These are phyloP conservation scores for Aurifilum marmelostoma DNA, from an alignment of 2,329 filamentous ascomycete genomes.

Conservation along the genomic window DNA sequence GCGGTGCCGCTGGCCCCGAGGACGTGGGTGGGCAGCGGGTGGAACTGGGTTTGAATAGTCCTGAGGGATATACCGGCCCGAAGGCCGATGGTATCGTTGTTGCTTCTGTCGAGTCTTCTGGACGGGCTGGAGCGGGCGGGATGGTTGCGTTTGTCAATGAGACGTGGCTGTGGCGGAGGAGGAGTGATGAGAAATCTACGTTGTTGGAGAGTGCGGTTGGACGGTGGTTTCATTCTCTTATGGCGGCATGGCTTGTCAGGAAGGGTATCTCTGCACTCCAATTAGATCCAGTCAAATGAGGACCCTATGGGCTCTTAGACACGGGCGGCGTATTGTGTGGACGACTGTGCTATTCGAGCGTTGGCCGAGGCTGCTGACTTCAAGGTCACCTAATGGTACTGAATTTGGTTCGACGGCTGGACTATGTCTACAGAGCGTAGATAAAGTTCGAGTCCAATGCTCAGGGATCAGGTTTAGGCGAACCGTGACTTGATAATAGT, in stretches of 20 bases:
- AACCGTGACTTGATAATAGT: neutral
- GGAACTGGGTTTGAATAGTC: constrained; percentile 18
- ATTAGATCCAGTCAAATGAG: neutral
- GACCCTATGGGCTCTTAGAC: neutral
- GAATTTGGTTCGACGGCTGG: neutral
- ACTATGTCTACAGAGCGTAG: neutral
- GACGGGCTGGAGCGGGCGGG: neutral
- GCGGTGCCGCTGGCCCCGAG: neutral
- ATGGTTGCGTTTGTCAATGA: constrained; percentile 14
- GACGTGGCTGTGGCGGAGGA: constrained; percentile 20
- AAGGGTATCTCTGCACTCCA: constrained; percentile 9
- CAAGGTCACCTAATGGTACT: neutral
- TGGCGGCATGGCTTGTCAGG: constrained; percentile 20
- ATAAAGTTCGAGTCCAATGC: neutral
- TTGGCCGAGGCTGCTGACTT: neutral
- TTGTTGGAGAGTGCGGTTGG: constrained; percentile 14
- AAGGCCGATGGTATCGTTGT: constrained; percentile 16
- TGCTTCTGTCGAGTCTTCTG: constrained; percentile 13
- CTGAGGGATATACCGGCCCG: constrained; percentile 5
- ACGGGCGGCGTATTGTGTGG: neutral
- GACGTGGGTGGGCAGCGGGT: constrained; percentile 4
- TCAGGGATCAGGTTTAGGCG: no score
- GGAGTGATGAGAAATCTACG: constrained; percentile 11
- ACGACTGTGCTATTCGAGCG: neutral
- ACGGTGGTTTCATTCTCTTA: constrained; percentile 21